These are phyloP conservation scores for Aureoboletus auriporus DNA, from an alignment of 768 basidiomycete genomes.

Conservation along the genomic window DNA sequence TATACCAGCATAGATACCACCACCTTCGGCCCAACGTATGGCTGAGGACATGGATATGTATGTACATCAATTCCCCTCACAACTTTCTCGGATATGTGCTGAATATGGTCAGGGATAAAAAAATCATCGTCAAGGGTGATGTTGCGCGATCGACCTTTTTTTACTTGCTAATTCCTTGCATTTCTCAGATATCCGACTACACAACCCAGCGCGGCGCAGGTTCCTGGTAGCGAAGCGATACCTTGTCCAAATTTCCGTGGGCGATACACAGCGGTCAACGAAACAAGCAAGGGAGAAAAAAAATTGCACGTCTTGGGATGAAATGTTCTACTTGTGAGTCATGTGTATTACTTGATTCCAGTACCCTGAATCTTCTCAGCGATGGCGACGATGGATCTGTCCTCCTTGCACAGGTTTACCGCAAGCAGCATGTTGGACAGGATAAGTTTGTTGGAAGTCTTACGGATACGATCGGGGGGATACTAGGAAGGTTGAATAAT, in stretches of 20 bases:
- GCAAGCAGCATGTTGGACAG: slow-evolving; percentile 5
- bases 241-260: slow-evolving; percentile 8
- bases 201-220: slow-evolving; percentile 2
- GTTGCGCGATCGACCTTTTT: not conserved
- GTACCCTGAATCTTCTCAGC: slow-evolving; percentile 3
- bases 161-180: not conserved
- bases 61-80: not conserved
- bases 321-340: slow-evolving; percentile 16
- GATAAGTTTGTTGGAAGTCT: slow-evolving; percentile 11
- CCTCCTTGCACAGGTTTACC: slow-evolving; percentile 9
- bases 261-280: slow-evolving; percentile 11
- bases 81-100: not conserved
- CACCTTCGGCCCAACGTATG: not conserved
- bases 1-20: slow-evolving; percentile 4
- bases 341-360: not conserved
- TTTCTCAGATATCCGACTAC: slow-evolving; percentile 11
- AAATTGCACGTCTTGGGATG: slow-evolving; percentile 7
- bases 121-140: slow-evolving; percentile 11
- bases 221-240: slow-evolving; percentile 8
- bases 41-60: slow-evolving; percentile 3
- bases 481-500: slow-evolving; percentile 8
- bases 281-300: slow-evolving; percentile 9
- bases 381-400: slow-evolving; percentile 12
- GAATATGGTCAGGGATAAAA: slow-evolving; percentile 6
- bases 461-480: slow-evolving; percentile 6